Base-by-base conservation (phyloP, 1,284 basidiomycete genomes). In the Omphalotus olearius region DNA sequence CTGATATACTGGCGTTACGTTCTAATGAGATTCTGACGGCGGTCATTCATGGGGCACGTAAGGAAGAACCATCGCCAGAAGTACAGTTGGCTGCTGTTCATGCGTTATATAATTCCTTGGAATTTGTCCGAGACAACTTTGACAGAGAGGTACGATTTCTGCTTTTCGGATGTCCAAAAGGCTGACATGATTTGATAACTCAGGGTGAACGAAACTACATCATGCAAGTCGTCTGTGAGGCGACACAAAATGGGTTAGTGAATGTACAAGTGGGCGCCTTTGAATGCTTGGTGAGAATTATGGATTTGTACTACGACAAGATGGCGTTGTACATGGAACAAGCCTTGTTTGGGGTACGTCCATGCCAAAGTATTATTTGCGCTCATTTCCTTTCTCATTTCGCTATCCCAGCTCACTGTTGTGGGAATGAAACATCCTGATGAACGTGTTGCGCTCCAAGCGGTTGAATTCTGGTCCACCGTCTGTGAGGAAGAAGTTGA, bases 281-380 rank as follows among this genome's bases (percentile, higher is more conserved):
- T 65, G 94, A 98, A 68, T 95, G 92, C 69, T 75, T 99, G 14
- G 97, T 99, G 43, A 83, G 88, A 62, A 96, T 98, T 66, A 99
- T 99, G 97, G 86, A 88, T 60, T 73, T 98, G 52, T 99, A 99
- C 75, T 99, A 99, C 70, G 93, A 97, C 65, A 98, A 97, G 78
- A 99, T 99, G 96, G 83, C 84, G 38, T 88, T 96, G 69, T 99
- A 99, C 76, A 98, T 99, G 96, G 97, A 99, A 69, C 91, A 96
- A 64, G 96, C 97, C 0, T 74, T 99, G 43, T 99, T 99, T 64
- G 96, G 96, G 33, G 93, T 96, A 70, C 57, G 89, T 77, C n/a
- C 13, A 3, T 46, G 57, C 18, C 47, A 48, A 18, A 43, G 45
- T 39, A 48, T 47, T 39, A n/a, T 54, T 35, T 52, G 11, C 26